Percentiles rank a stretch among this genome's conserved stretches.
These are phyloP conservation scores for Protea cynaroides DNA, from an alignment of 164 flowering plant genomes.

Conservation along the genomic window DNA sequence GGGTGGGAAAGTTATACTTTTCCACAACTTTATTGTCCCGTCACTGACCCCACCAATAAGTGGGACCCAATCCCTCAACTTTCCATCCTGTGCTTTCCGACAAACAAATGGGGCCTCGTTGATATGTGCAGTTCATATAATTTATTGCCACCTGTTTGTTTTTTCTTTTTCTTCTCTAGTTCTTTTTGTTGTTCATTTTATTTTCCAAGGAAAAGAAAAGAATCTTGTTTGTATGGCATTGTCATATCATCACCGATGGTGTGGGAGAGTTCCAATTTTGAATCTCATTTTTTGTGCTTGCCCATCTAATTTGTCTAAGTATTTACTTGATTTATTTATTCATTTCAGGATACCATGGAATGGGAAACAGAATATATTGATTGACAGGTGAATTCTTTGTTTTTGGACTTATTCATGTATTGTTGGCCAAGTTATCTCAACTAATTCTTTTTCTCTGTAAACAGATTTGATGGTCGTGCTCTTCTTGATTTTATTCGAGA, in stretches of 20 bases:
- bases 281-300: background rate
- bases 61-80: too few species aligned
- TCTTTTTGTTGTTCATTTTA: background rate
- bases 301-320: background rate
- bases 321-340: background rate
- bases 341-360: slow-evolving; percentile 91
- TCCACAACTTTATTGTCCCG: too few species aligned
- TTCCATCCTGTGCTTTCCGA: too few species aligned
- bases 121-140: too few species aligned
- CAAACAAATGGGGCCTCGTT: too few species aligned
- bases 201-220: too few species aligned
- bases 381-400: slow-evolving; percentile 61
- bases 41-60: too few species aligned
- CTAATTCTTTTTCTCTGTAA: slow-evolving; percentile 1
- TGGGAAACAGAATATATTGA: slow-evolving; percentile 79
- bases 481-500: slow-evolving; percentile 92
- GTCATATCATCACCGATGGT: background rate
- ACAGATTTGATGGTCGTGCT: slow-evolving; percentile 96
- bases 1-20: too few species aligned
- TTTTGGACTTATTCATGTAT: background rate
- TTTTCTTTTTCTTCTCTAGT: background rate
- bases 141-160: too few species aligned
- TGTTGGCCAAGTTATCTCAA: background rate
- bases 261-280: background rate
- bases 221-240: background rate